Conservation (phyloP, 805 yeast species). For the Kodamaea neixiangensis region DNA sequence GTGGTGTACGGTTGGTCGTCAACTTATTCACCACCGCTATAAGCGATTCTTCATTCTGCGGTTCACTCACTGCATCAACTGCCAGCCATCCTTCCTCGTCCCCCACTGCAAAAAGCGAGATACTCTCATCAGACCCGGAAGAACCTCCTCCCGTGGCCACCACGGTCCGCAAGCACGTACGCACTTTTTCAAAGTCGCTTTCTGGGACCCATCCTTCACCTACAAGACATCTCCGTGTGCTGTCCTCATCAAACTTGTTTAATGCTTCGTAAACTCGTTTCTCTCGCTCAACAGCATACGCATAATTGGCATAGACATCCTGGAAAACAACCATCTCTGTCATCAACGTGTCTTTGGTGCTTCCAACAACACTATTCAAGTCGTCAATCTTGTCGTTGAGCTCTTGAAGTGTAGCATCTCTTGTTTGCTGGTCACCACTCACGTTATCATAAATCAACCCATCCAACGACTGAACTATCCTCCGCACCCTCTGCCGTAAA, state of each 20-base stretch:
- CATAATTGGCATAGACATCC: slow-evolving; percentile 34
- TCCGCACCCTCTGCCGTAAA: slow-evolving; percentile 34
- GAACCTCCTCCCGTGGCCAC: slow-evolving; percentile 10
- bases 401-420: slow-evolving; percentile 30
- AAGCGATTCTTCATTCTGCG: slow-evolving; percentile 44
- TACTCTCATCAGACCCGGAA: slow-evolving; percentile 21
- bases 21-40: slow-evolving; percentile 50
- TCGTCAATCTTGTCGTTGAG: slow-evolving; percentile 36
- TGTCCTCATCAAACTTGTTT: slow-evolving; percentile 69
- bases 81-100: background rate
- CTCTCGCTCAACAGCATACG: slow-evolving; percentile 49
- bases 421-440: slow-evolving; percentile 28
- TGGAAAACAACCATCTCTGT: slow-evolving; percentile 40
- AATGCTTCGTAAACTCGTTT: slow-evolving; percentile 58
- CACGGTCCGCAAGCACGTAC: slow-evolving; percentile 42
- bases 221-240: slow-evolving; percentile 62
- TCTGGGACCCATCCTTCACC: slow-evolving; percentile 78
- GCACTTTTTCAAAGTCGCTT: slow-evolving; percentile 43
- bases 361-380: slow-evolving; percentile 32
- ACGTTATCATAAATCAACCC: slow-evolving; percentile 40
- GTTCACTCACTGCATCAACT: slow-evolving; percentile 25
- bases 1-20: slow-evolving; percentile 83
- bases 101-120: background rate
- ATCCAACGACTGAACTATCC: slow-evolving; percentile 40
- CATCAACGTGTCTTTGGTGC: slow-evolving; percentile 37